These are phyloP conservation scores for Citrus hindsii DNA, from an alignment of 345 rosid species.

Conservation along the genomic window DNA sequence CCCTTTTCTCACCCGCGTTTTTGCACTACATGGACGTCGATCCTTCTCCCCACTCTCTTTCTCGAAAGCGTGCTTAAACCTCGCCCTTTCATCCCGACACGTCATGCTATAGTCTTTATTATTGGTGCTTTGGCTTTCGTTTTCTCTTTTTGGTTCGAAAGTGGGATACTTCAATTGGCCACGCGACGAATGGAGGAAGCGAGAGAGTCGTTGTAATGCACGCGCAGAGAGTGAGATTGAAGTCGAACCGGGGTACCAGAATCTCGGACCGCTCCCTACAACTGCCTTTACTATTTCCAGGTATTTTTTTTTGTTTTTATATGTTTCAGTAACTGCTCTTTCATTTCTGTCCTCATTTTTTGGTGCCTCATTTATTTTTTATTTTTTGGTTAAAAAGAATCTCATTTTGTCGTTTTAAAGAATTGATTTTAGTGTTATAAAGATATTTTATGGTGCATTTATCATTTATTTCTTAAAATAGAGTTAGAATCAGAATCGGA, in stretches of 20 bases:
- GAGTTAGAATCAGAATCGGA: accelerated
- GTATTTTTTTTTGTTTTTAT: background rate
- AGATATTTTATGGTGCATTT: too few species aligned
- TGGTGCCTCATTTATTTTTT: too few species aligned
- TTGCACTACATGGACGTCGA: constrained; percentile 16
- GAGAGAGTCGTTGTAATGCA: background rate
- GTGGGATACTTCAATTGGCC: background rate
- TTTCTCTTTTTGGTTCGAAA: too few species aligned
- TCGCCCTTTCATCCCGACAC: background rate
- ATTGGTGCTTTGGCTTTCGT: background rate
- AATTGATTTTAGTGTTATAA: too few species aligned
- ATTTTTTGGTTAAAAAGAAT: background rate
- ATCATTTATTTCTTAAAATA: too few species aligned
- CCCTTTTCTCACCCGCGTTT: constrained; percentile 27
- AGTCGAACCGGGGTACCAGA: constrained; percentile 11
- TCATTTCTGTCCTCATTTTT: background rate
- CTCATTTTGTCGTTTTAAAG: too few species aligned
- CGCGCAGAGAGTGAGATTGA: background rate
- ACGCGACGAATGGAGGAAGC: background rate
- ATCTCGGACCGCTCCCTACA: constrained; percentile 12
- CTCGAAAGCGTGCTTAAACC: background rate
- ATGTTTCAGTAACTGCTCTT: background rate
- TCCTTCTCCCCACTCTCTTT: background rate
- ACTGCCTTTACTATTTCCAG: constrained; percentile 18
- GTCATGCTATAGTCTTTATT: background rate